A percentile compares a stretch with the other conserved stretches of the same genome.
These are phyloP conservation scores for Afroboletus lepidellus DNA, from an alignment of 1,284 basidiomycete genomes.

Conservation along the genomic window DNA sequence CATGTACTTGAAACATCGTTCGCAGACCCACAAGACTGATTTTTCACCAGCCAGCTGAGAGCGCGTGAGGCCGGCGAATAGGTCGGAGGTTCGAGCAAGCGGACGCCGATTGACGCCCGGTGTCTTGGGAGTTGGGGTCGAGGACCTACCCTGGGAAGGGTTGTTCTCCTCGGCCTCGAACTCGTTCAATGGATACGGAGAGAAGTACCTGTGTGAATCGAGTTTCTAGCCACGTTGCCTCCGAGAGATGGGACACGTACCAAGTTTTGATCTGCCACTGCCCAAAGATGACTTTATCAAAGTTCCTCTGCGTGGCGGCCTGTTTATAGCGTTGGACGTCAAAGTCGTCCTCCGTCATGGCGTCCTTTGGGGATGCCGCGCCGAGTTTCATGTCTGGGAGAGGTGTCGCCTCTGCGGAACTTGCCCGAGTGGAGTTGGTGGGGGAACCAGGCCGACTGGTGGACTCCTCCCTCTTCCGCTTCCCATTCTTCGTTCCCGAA, in stretches of 20 bases:
- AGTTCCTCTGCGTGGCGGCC: constrained; percentile 69
- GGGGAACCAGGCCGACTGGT: constrained; percentile 17
- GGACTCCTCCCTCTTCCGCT: constrained; percentile 36
- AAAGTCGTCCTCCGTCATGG: constrained; percentile 67
- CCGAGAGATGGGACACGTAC: constrained; percentile 40
- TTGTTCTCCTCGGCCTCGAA: constrained; percentile 53
- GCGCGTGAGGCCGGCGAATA: constrained; percentile 60
- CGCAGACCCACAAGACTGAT: constrained; percentile 77
- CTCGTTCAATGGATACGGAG: constrained; percentile 78
- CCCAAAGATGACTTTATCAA: constrained; percentile 75
- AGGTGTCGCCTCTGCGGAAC: constrained; percentile 13
- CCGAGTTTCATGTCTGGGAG: constrained; percentile 5
- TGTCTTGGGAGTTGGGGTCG: constrained; percentile 38
- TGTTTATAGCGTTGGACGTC: constrained; percentile 65
- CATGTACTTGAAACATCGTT: constrained; percentile 98
- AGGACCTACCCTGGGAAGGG: constrained; percentile 9
- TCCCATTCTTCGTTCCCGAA: constrained; percentile 20
- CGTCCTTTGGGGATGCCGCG: constrained; percentile 4
- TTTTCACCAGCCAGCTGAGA: constrained; percentile 49
- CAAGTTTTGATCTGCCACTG: constrained; percentile 78
- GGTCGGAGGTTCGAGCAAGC: constrained; percentile 68
- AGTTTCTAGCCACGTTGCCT: not conserved
- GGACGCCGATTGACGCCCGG: constrained; percentile 53
- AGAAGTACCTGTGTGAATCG: constrained; percentile 69
- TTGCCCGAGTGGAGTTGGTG: constrained; percentile 15